These are phyloP conservation scores for Apophysomyces sp. DNA, from an alignment of 371 early-diverging fungal genomes.

Conservation along the genomic window DNA sequence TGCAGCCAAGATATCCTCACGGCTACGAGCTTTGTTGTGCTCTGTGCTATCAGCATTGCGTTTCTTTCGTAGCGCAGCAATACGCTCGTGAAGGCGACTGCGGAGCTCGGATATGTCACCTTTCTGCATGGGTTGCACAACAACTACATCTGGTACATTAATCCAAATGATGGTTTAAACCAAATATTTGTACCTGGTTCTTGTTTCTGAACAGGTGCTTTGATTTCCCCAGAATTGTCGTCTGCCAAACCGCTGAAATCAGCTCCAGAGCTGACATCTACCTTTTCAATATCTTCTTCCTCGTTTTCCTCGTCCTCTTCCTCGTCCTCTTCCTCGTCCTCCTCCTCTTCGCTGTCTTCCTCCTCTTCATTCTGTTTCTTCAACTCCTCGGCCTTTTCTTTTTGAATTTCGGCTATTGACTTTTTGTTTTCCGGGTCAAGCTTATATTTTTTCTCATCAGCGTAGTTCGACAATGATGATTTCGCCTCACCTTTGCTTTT, in stretches of 20 bases:
- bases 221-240: neutral
- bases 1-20: constrained; percentile 76
- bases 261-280: constrained; percentile 25
- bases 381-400: constrained; percentile 36
- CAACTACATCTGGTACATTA: neutral
- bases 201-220: constrained; percentile 13
- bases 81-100: constrained; percentile 68
- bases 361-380: constrained; percentile 23
- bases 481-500: constrained; percentile 62
- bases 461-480: neutral
- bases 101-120: constrained; percentile 66
- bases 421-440: constrained; percentile 55
- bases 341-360: constrained; percentile 15
- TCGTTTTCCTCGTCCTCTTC: constrained; percentile 26
- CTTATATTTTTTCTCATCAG: constrained; percentile 10
- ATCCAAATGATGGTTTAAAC: neutral
- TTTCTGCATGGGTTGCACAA: constrained; percentile 41
- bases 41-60: constrained; percentile 57
- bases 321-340: constrained; percentile 24
- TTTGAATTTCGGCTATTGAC: constrained; percentile 51
- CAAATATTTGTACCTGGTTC: constrained; percentile 2
- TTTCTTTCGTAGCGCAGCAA: constrained; percentile 66
- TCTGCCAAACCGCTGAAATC: constrained; percentile 29
- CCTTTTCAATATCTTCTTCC: constrained; percentile 28
- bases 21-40: constrained; percentile 53